These are phyloP conservation scores for Cyberlindnera lachancei DNA, from an alignment of 805 yeast genomes.

Conservation along the genomic window DNA sequence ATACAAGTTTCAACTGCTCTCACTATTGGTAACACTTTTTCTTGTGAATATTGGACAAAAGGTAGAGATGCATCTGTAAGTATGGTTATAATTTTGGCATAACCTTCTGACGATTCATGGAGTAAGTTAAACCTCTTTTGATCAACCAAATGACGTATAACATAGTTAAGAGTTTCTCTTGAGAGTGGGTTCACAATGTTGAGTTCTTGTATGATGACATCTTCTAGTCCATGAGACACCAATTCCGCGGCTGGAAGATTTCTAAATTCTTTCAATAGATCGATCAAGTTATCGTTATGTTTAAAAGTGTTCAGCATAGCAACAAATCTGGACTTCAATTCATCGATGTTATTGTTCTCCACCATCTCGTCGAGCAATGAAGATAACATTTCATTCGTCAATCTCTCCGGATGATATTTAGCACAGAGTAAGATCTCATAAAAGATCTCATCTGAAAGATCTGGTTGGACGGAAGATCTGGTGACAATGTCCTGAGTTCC, in stretches of 20 bases:
- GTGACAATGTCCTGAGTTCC: neutral
- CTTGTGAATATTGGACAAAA: too few relatives aligned
- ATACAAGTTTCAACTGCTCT: slow-evolving; percentile 48
- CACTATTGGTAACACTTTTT: slow-evolving; percentile 36
- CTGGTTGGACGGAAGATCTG: neutral
- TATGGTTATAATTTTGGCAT: slow-evolving; percentile 51
- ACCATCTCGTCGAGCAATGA: slow-evolving; percentile 15
- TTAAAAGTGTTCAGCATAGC: slow-evolving; percentile 24
- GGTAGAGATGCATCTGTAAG: slow-evolving; percentile 37
- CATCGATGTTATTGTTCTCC: slow-evolving; percentile 3
- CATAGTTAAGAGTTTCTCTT: slow-evolving; percentile 1
- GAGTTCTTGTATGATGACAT: slow-evolving; percentile 13
- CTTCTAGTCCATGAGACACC: slow-evolving; percentile 11
- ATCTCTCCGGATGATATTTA: slow-evolving; percentile 12
- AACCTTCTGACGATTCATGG: slow-evolving; percentile 76
- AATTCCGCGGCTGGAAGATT: slow-evolving; percentile 16
- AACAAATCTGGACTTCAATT: slow-evolving; percentile 23
- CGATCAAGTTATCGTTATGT: slow-evolving; percentile 15
- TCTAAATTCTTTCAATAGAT: slow-evolving; percentile 21
- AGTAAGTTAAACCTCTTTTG: slow-evolving; percentile 57
- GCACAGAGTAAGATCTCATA: slow-evolving; percentile 18
- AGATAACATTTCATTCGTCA: slow-evolving; percentile 4
- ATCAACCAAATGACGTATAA: slow-evolving; percentile 6
- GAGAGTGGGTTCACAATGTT: slow-evolving; percentile 1
- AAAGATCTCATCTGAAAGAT: slow-evolving; percentile 10